These are phyloP conservation scores for Allium cepa DNA, from an alignment of 106 monocot species.

Conservation along the genomic window DNA sequence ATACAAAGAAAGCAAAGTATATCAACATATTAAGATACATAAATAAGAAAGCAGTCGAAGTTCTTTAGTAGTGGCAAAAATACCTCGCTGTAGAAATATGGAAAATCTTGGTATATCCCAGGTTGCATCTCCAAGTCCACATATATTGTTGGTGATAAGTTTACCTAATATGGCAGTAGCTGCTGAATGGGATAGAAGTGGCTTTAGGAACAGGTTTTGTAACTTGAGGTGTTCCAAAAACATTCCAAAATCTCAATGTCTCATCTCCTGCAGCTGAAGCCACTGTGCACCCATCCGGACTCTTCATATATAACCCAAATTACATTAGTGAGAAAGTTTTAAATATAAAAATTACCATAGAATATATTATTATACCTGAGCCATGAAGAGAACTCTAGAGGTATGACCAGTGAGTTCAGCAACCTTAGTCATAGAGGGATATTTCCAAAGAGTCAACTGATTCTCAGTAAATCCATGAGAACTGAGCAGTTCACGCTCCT, in stretches of 20 bases:
- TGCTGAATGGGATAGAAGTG: slow-evolving; percentile 23
- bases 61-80: no score
- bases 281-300: slow-evolving; percentile 1
- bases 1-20: no score
- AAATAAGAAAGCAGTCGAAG: no score
- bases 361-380: slow-evolving; percentile 8
- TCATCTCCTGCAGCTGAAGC: slow-evolving; percentile 6
- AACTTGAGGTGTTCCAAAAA: slow-evolving; percentile 7
- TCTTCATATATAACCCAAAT: not conserved
- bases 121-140: no score
- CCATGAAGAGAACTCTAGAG: slow-evolving; percentile 16
- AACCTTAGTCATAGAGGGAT: slow-evolving; percentile 18
- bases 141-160: no score
- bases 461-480: slow-evolving; percentile 21
- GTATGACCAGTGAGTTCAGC: slow-evolving; percentile 11
- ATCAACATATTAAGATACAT: no score
- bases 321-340: no score
- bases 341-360: no score
- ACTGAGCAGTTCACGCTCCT: slow-evolving; percentile 19
- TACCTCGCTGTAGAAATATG: no score
- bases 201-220: slow-evolving; percentile 29
- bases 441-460: slow-evolving; percentile 20
- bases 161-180: slow-evolving; percentile 37
- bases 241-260: slow-evolving; percentile 1
- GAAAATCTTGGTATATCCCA: no score